Evolutionary conservation across 768 basidiomycete genomes (phyloP), one percentile per base, ranked within the genome.

Genomic region (Pulveroboletus ravenelii): DNA sequence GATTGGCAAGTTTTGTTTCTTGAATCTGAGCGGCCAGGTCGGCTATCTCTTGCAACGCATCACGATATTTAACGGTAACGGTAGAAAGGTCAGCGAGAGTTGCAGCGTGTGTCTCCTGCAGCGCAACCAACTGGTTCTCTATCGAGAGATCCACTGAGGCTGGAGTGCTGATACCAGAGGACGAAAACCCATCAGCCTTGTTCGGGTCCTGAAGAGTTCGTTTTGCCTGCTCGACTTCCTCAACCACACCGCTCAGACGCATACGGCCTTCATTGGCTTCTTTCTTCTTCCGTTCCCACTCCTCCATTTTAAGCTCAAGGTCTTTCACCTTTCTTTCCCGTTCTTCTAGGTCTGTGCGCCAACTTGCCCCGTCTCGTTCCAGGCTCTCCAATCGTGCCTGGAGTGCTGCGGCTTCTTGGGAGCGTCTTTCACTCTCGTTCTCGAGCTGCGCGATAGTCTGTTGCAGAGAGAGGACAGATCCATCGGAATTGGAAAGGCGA

Each of bases 21-120:
- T 93, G 82, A 30, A 95, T 84, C 66, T 96, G 92, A n/a, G 84
- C 79, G 15, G 87, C 85, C 36, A 99, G 79, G 60, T 94, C 92
- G n/a, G 88, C 87, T 51, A 99, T 95, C 68, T 95, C 90, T 43
- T 81, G 80, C 29, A 97, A 77, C 15, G 94, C 89, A 52, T 95
- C 89, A 29, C 84, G 84, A 63, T 94, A 97, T 67, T 94, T 94
- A 48, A 72, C 69, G 1, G 86, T 83, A 32, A 96, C 79, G 1
- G 81, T 75, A 7, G 90, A 83, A 34, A 94, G 77, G 58, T 94
- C 90, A 8, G 81, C 74, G 18, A 94, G 76, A 0, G 89, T 91
- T 37, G 85, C 84, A 10, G 81, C 81, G 59, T 93, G 89, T 3
- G 85, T 88, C 62, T 89, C 80, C 62, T 87, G 89, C n/a, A 98